A percentile compares a stretch with the other conserved stretches of the same genome.
phyloP scores from a whole-genome alignment of 177 flowering plant species.

The Telopea speciosissima region DNA sequence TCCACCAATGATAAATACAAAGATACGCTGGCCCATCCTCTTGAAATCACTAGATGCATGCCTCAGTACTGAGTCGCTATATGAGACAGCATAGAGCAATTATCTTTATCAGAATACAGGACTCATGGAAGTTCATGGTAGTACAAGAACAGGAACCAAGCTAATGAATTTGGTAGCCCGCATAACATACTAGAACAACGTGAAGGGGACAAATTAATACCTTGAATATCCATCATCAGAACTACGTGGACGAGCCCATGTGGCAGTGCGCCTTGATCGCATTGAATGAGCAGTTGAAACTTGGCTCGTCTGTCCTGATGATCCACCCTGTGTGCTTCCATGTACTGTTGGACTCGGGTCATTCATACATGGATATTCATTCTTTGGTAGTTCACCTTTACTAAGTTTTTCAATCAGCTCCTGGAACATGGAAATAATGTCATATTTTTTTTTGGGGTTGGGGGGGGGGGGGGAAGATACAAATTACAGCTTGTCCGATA shows the following conservation, averaged over 20 bases:
- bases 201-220: constrained; percentile 22
- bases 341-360: constrained; percentile 84
- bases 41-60: constrained; percentile 86
- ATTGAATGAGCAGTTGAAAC: constrained; percentile 69
- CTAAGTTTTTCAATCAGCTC: constrained; percentile 79
- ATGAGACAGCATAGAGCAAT: constrained; percentile 10
- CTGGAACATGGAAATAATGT: constrained; percentile 27
- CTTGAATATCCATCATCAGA: constrained; percentile 98
- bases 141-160: background rate
- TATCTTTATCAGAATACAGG: background rate
- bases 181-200: background rate
- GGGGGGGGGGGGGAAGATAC: background rate
- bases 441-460: no score
- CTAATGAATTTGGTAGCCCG: background rate
- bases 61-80: constrained; percentile 83
- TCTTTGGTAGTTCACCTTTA: constrained; percentile 80
- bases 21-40: constrained; percentile 89
- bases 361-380: constrained; percentile 88
- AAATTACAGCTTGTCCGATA: background rate
- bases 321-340: constrained; percentile 36
- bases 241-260: constrained; percentile 90
- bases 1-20: constrained; percentile 94
- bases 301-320: constrained; percentile 32
- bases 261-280: constrained; percentile 89
- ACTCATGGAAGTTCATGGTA: background rate